phyloP scores from a whole-genome alignment of 768 basidiomycete species.

The Jaapia argillacea region DNA sequence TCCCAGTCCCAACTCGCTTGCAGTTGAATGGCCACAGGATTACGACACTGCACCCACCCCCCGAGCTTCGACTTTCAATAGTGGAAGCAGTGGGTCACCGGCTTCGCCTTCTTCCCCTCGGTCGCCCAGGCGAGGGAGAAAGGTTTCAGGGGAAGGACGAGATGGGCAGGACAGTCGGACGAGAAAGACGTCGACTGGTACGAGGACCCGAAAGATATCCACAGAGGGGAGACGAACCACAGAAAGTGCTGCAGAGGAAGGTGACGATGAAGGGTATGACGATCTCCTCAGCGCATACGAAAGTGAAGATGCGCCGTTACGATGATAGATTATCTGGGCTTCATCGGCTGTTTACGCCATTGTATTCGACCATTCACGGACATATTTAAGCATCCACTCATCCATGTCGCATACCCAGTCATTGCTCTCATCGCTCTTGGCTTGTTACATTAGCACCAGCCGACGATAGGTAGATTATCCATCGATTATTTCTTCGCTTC shows the following conservation, averaged over 20 bases:
- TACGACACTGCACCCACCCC: slow-evolving; percentile 48
- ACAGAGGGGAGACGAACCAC: slow-evolving; percentile 1
- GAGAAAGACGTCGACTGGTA: slow-evolving; percentile 19
- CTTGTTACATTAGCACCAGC: too few species aligned
- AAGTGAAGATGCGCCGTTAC: slow-evolving; percentile 53
- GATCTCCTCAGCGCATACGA: slow-evolving; percentile 76
- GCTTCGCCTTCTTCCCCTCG: slow-evolving; percentile 19
- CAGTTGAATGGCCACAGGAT: slow-evolving; percentile 49
- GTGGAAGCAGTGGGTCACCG: slow-evolving; percentile 14
- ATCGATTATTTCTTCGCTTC: too few species aligned
- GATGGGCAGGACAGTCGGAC: slow-evolving; percentile 6
- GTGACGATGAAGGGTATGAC: slow-evolving; percentile 69
- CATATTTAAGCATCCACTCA: too few species aligned
- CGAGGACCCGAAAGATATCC: slow-evolving; percentile 13
- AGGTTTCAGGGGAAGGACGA: slow-evolving; percentile 14
- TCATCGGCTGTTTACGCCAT: background rate
- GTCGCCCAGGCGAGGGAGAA: slow-evolving; percentile 13
- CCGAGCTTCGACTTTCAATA: slow-evolving; percentile 36
- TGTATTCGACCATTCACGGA: too few species aligned
- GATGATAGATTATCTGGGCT: background rate
- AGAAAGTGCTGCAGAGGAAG: slow-evolving; percentile 65
- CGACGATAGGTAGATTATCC: too few species aligned
- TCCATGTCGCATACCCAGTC: too few species aligned
- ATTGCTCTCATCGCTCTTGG: too few species aligned
- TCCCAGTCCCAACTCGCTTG: slow-evolving; percentile 29